Conservation (phyloP, 2,329 filamentous ascomycete species). For the Xylariaceae sp. region DNA sequence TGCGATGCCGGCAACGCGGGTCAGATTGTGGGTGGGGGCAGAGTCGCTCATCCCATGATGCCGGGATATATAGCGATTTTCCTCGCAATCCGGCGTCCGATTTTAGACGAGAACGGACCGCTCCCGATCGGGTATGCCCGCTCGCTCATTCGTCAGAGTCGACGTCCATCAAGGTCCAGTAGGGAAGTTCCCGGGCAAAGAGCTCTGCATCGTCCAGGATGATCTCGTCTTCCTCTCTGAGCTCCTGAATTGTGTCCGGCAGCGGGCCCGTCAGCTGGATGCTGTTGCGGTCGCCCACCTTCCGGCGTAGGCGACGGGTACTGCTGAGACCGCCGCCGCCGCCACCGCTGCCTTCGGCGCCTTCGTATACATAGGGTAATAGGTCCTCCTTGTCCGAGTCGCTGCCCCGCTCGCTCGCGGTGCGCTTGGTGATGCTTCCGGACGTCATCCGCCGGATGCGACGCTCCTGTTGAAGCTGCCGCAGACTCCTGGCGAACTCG, state of each 20-base stretch:
- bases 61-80: no score
- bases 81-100: no score
- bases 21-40: no score
- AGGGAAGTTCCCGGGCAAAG: constrained; percentile 24
- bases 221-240: constrained; percentile 26
- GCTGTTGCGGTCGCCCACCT: constrained; percentile 23
- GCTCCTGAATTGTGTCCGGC: constrained; percentile 25
- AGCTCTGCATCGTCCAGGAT: constrained; percentile 23
- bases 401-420: constrained; percentile 27
- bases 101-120: no score
- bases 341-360: constrained; percentile 14
- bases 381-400: constrained; percentile 27
- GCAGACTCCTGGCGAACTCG: constrained; percentile 17
- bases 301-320: constrained; percentile 23
- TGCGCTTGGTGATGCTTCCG: constrained; percentile 28
- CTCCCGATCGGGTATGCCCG: no score
- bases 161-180: constrained; percentile 27
- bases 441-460: constrained; percentile 24
- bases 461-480: constrained; percentile 15
- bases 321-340: no score
- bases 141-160: no score
- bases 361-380: constrained; percentile 21
- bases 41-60: no score
- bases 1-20: no score
- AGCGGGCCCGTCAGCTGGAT: constrained; percentile 21